Conservation (phyloP, 306 rosid species). For the Ormosia emarginata region DNA sequence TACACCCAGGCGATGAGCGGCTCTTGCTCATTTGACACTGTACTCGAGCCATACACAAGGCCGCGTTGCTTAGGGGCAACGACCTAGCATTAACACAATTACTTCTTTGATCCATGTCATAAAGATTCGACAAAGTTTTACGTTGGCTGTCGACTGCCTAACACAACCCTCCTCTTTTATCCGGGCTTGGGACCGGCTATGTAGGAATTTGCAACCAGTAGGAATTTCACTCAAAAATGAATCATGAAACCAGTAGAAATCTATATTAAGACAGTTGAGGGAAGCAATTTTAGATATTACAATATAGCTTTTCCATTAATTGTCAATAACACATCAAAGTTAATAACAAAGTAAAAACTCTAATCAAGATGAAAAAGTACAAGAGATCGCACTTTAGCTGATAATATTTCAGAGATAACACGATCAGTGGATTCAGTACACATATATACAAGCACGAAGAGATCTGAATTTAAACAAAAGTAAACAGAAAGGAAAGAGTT, state of each 20-base stretch:
- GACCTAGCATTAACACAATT: too few species aligned
- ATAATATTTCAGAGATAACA: background rate
- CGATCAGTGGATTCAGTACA: background rate
- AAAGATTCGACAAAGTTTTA: too few species aligned
- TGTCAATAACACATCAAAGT: background rate
- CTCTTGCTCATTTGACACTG: too few species aligned
- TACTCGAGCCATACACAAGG: too few species aligned
- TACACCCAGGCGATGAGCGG: too few species aligned
- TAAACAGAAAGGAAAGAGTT: background rate
- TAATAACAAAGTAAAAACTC: background rate
- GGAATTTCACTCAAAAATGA: background rate
- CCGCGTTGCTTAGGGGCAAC: too few species aligned
- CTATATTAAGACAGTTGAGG: background rate
- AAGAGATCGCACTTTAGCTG: background rate
- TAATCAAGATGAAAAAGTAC: background rate
- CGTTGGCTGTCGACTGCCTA: too few species aligned
- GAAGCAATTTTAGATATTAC: background rate
- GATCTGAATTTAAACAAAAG: slow-evolving; percentile 6
- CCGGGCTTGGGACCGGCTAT: too few species aligned
- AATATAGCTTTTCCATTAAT: background rate
- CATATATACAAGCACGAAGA: slow-evolving; percentile 1
- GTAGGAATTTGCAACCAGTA: too few species aligned
- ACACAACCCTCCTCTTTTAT: too few species aligned
- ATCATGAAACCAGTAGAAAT: background rate
- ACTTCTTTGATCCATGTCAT: too few species aligned